Evolutionary conservation across 176 grass and related monocot species (phyloP).

Genomic region (Cymbopogon citratus): DNA sequence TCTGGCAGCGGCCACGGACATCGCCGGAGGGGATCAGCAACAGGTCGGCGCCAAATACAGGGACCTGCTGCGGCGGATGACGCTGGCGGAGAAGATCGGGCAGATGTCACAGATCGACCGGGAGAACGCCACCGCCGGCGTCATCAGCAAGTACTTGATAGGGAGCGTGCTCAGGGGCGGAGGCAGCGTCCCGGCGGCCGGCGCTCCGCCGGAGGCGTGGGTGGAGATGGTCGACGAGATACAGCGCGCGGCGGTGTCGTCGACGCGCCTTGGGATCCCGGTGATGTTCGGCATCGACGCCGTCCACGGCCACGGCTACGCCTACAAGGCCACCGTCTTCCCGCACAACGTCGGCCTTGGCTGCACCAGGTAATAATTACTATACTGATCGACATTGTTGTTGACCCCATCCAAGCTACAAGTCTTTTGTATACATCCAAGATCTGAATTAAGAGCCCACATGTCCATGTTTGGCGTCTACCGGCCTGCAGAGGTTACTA

Average conservation of each 20-base stretch:
- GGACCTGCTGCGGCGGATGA: slow-evolving; percentile 50
- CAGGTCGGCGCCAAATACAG: background rate
- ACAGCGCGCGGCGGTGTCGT: background rate
- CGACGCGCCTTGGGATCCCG: background rate
- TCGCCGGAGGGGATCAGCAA: background rate
- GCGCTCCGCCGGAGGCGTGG: background rate
- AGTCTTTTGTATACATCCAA: no score
- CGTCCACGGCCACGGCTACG: background rate
- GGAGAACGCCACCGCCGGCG: slow-evolving; percentile 33
- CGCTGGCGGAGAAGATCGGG: slow-evolving; percentile 45
- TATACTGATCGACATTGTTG: no score
- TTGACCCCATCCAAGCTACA: no score
- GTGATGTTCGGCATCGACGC: background rate
- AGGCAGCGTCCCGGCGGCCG: background rate
- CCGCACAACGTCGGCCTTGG: background rate
- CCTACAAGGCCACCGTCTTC: background rate
- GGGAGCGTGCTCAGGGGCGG: background rate
- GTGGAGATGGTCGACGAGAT: background rate
- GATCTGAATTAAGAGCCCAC: no score
- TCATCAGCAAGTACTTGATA: slow-evolving; percentile 43
- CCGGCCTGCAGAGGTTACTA: no score
- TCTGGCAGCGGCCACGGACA: background rate
- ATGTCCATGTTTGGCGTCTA: no score
- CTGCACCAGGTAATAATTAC: background rate
- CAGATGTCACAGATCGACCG: slow-evolving; percentile 62